phyloP scores from a whole-genome alignment of 331 rosid genomes.

The Malus hybrid region DNA sequence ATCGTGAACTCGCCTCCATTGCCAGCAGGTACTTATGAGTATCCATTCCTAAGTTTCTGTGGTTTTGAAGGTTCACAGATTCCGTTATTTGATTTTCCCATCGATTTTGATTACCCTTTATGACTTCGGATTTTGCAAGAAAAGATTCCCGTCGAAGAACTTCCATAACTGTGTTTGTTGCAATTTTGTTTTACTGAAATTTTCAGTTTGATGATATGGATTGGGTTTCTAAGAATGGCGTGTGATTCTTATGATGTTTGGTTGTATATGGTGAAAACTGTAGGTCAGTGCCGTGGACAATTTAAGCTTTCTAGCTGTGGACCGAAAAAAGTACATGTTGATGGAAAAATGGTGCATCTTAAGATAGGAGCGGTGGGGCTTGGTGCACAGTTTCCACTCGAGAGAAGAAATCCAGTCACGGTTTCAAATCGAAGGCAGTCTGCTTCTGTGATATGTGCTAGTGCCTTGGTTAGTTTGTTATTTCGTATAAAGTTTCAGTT shows the following conservation, averaged over 20 bases:
- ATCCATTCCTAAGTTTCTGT: background rate
- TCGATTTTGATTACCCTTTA: background rate
- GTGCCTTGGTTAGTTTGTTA: conserved; percentile 60
- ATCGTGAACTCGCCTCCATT: conserved; percentile 16
- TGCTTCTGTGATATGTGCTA: conserved; percentile 53
- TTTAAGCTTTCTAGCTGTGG: conserved; percentile 12
- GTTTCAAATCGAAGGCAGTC: conserved; percentile 24
- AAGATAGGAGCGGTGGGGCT: conserved; percentile 15
- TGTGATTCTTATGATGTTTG: background rate
- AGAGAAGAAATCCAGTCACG: conserved; percentile 16
- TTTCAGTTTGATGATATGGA: background rate
- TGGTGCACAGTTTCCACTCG: conserved; percentile 12
- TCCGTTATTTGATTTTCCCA: background rate
- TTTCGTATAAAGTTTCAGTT: background rate
- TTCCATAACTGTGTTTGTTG: background rate
- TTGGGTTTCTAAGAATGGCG: background rate
- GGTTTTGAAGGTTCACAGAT: background rate
- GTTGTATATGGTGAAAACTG: conserved; percentile 26
- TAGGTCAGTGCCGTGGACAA: conserved; percentile 19
- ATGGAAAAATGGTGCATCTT: conserved; percentile 14
- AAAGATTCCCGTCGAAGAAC: background rate
- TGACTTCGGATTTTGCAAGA: background rate
- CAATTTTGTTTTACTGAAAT: background rate
- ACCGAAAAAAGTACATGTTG: conserved; percentile 12
- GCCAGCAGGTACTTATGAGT: conserved; percentile 23